phyloP scores from a whole-genome alignment of 371 early-diverging fungal species.

The Thermomucor indicae-seudaticae region DNA sequence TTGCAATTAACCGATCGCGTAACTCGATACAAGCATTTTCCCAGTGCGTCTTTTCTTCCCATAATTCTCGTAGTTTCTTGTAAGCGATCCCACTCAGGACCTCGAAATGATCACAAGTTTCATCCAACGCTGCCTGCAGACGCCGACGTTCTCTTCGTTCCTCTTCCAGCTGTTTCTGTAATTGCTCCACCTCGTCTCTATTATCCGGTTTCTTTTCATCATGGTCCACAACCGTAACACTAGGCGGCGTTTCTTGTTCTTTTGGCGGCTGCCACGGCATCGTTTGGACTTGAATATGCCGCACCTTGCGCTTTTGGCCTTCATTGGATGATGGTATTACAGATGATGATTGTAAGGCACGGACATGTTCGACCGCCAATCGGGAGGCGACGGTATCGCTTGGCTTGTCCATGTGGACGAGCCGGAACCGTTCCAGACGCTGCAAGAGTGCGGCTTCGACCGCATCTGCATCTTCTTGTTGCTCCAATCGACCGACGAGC shows the following conservation, averaged over 20 bases:
- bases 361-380: conserved; percentile 33
- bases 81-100: conserved; percentile 51
- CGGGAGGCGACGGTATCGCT: conserved; percentile 32
- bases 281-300: conserved; percentile 18
- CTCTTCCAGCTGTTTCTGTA: conserved; percentile 23
- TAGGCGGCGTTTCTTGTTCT: background rate
- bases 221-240: background rate
- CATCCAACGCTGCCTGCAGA: conserved; percentile 45
- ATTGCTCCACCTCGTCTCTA: conserved; percentile 1
- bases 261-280: conserved; percentile 5
- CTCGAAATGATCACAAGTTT: conserved; percentile 54
- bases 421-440: conserved; percentile 25
- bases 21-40: conserved; percentile 39
- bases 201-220: background rate
- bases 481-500: background rate
- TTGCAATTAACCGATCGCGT: conserved; percentile 9
- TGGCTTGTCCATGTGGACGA: conserved; percentile 20
- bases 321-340: background rate
- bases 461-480: conserved; percentile 8
- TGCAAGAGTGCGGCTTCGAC: conserved; percentile 31
- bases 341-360: conserved; percentile 27
- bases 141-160: conserved; percentile 28
- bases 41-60: conserved; percentile 48
- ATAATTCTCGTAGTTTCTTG: conserved; percentile 52
- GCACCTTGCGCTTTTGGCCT: conserved; percentile 5